These are phyloP conservation scores for Picocystis salinarum DNA, from an alignment of 139 green algal species.

Conservation along the genomic window DNA sequence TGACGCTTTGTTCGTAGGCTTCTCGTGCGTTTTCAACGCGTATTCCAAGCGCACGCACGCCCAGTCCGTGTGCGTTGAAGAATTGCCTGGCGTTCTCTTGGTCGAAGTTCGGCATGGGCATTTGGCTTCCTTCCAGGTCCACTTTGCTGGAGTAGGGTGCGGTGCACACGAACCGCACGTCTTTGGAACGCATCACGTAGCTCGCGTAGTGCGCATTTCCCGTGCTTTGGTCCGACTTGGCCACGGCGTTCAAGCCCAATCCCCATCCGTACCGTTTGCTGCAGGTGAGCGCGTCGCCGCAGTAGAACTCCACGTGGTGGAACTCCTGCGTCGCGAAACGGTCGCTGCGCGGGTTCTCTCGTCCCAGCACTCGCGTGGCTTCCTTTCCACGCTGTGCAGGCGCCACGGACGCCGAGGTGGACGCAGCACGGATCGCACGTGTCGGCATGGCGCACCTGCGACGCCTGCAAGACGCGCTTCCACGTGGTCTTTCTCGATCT, in stretches of 20 bases:
- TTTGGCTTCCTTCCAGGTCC: neutral
- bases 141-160: slow-evolving; percentile 52
- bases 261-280: slow-evolving; percentile 73
- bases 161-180: slow-evolving; percentile 84
- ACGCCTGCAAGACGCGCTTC: too few species aligned
- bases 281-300: slow-evolving; percentile 51
- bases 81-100: slow-evolving; percentile 44
- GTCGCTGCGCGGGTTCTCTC: slow-evolving; percentile 22
- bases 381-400: too few species aligned
- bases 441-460: too few species aligned
- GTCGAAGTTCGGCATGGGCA: slow-evolving; percentile 30
- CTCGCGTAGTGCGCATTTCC: slow-evolving; percentile 60
- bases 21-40: slow-evolving; percentile 53
- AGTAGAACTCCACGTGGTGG: slow-evolving; percentile 90
- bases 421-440: too few species aligned
- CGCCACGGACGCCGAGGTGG: too few species aligned
- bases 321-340: slow-evolving; percentile 59
- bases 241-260: slow-evolving; percentile 73
- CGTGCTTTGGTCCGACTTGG: slow-evolving; percentile 70
- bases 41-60: slow-evolving; percentile 65
- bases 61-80: slow-evolving; percentile 66
- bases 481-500: too few species aligned
- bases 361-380: too few species aligned
- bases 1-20: slow-evolving; percentile 43
- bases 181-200: slow-evolving; percentile 62